Evolutionary conservation across 148 eudicot species (phyloP).

Genomic region (Chenopodium suecicum): DNA sequence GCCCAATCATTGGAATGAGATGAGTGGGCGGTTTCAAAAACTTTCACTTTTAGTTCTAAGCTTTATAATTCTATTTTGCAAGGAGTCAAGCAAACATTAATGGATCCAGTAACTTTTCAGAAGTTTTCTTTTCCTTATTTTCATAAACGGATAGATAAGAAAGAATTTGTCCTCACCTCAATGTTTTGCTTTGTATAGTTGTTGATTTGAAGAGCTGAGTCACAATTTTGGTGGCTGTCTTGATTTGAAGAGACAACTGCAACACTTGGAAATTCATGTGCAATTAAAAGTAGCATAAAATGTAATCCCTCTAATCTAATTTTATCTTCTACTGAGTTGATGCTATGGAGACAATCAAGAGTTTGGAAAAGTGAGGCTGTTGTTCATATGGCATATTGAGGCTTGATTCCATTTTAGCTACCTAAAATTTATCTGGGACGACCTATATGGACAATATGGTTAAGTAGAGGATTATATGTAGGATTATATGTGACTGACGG

Average conservation of each 20-base stretch:
- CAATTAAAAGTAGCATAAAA: no score
- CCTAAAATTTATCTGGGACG: not conserved
- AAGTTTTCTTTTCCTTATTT: no score
- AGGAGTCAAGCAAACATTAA: not conserved
- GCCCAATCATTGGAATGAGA: no score
- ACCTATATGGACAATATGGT: not conserved
- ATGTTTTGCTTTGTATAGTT: not conserved
- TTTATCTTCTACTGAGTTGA: no score
- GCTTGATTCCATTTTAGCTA: no score
- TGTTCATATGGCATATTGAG: no score
- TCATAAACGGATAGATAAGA: not conserved
- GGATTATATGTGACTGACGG: not conserved
- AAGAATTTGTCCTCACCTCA: not conserved
- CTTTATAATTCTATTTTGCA: no score
- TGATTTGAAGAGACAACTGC: not conserved
- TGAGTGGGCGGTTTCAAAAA: no score
- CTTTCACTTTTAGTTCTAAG: no score
- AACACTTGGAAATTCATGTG: not conserved
- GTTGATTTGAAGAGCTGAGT: not conserved
- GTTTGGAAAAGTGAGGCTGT: not conserved
- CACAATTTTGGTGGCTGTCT: not conserved
- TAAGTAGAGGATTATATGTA: not conserved
- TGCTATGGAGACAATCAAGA: not conserved
- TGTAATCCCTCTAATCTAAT: no score
- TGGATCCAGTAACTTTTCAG: not conserved